A percentile compares a stretch with the other conserved stretches of the same genome.
Conservation (phyloP, 2,329 filamentous ascomycete species). For the Penicillium crustosum region DNA sequence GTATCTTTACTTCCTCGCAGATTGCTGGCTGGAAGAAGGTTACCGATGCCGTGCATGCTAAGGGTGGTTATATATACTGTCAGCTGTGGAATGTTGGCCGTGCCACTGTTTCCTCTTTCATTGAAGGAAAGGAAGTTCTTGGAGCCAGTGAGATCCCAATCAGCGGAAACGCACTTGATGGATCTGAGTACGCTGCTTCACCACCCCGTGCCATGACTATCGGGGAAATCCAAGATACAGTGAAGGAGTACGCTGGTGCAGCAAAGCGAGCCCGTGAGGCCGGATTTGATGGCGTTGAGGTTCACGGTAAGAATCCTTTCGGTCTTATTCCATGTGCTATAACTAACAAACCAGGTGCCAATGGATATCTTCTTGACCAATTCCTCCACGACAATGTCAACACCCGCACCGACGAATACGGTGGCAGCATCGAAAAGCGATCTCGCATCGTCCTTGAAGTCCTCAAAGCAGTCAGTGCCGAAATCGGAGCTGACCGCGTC, state of each 20-base stretch:
- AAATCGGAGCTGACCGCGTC: slow-evolving; percentile 49
- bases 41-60: slow-evolving; percentile 35
- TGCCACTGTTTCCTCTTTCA: slow-evolving; percentile 41
- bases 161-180: slow-evolving; percentile 42
- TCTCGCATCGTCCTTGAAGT: slow-evolving; percentile 55
- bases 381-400: slow-evolving; percentile 63
- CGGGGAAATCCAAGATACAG: slow-evolving; percentile 41
- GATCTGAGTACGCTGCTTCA: slow-evolving; percentile 29
- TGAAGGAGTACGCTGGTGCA: slow-evolving; percentile 42
- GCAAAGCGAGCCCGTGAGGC: slow-evolving; percentile 47
- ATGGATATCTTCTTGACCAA: slow-evolving; percentile 66
- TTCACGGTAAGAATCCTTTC: slow-evolving; percentile 38
- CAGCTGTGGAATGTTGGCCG: slow-evolving; percentile 42
- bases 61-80: slow-evolving; percentile 33
- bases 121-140: slow-evolving; percentile 32
- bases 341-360: slow-evolving; percentile 49
- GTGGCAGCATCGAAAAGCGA: slow-evolving; percentile 52
- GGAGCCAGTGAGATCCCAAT: slow-evolving; percentile 36
- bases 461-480: slow-evolving; percentile 50
- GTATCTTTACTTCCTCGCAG: slow-evolving; percentile 32
- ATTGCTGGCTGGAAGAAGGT: slow-evolving; percentile 36
- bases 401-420: slow-evolving; percentile 52
- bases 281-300: slow-evolving; percentile 53
- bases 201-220: slow-evolving; percentile 38
- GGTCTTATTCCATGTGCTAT: neutral